phyloP scores from a whole-genome alignment of 148 eudicot species.

The Vaccinium myrtillus region DNA sequence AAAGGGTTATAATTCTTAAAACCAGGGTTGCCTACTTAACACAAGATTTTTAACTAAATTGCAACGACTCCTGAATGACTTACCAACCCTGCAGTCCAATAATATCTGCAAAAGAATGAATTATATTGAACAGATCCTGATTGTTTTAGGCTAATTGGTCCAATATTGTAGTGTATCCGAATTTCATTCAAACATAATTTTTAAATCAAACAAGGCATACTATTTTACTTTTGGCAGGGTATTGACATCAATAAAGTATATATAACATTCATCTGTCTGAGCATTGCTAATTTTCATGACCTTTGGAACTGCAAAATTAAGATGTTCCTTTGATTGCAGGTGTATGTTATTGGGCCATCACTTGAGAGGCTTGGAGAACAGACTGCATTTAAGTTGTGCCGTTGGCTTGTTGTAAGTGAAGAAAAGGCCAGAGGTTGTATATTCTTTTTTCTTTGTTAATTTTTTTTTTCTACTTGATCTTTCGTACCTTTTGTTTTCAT shows the following conservation, averaged over 20 bases:
- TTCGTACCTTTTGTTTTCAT: background rate
- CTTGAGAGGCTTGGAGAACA: slow-evolving; percentile 85
- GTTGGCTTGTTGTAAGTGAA: slow-evolving; percentile 69
- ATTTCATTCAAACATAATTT: background rate
- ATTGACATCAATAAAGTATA: background rate
- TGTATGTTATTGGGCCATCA: slow-evolving; percentile 94
- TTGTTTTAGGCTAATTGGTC: background rate
- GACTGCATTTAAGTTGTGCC: slow-evolving; percentile 79
- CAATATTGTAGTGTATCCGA: background rate
- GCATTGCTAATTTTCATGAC: too few species aligned
- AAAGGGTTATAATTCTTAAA: background rate
- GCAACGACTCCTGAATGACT: background rate
- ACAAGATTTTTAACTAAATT: background rate
- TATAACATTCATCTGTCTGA: too few species aligned
- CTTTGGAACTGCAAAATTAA: background rate
- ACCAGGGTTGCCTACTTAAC: background rate
- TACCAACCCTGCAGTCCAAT: background rate
- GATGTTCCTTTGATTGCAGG: slow-evolving; percentile 42
- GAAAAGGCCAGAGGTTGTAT: slow-evolving; percentile 26
- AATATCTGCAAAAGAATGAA: background rate
- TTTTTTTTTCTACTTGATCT: background rate
- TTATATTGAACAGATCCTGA: background rate
- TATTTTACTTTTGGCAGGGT: background rate
- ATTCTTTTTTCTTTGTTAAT: slow-evolving; percentile 28
- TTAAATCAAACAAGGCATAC: background rate